A percentile compares a stretch with the other conserved stretches of the same genome.
Conservation (phyloP, 371 early-diverging fungal species). For the Funneliformis caledonium region DNA sequence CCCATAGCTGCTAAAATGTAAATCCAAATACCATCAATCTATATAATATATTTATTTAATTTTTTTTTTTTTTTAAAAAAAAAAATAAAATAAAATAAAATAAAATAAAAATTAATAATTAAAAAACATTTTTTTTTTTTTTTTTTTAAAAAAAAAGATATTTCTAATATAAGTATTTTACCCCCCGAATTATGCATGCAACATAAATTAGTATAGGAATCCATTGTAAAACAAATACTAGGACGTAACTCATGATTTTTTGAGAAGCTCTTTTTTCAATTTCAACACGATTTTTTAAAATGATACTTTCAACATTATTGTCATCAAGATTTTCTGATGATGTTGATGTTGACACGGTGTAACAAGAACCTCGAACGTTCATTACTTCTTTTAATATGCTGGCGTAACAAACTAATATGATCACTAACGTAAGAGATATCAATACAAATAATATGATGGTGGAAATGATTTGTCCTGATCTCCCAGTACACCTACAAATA, state of each 20-base stretch:
- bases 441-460: no score
- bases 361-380: no score
- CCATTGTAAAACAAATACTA: constrained; percentile 12
- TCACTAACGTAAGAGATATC: no score
- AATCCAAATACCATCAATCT: not conserved
- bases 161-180: no score
- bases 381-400: no score
- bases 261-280: not conserved
- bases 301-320: not conserved
- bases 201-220: not conserved
- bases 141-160: not conserved
- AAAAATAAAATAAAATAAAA: not conserved
- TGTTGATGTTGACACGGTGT: no score
- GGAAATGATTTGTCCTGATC: no score
- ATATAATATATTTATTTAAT: not conserved
- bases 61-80: not conserved
- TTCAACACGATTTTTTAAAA: not conserved
- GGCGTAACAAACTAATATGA: no score
- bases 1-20: not conserved
- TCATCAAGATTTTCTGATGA: not conserved
- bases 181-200: not conserved
- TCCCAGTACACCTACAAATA: no score
- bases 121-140: not conserved
- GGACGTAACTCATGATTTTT: constrained; percentile 6
- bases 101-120: not conserved